Evolutionary conservation across 2,329 filamentous ascomycete species (phyloP), one percentile per base, ranked within the genome.

Genomic region (Pseudogymnoascus sp.): DNA sequence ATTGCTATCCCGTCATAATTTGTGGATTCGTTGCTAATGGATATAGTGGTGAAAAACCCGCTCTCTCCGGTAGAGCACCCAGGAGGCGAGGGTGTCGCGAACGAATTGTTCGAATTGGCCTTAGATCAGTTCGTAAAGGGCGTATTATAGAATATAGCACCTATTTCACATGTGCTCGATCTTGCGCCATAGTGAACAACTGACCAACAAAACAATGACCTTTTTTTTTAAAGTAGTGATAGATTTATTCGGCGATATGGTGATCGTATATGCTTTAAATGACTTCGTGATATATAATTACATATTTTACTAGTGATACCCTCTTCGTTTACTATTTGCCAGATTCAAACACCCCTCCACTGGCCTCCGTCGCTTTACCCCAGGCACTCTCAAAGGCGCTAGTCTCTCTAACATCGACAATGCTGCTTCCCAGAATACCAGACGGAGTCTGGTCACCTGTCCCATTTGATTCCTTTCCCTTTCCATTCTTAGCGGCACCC

Each of bases 41-140:
- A 18, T 19, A 39, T 62, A 86, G 85, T 88, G 39, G 83, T 88
- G 66, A 88, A 88, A 73, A 88, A 88, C 65, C 85, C 85, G 1
- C 72, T 88, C 35, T 78, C 84, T 3, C 84, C 85, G 2, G 82
- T 86, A 56, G 85, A 88, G 71, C 85, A 88, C 72, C 82, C 82
- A 67, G 81, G 82, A 37, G 85, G 85, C 60, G 81, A 81, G 23
- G 85, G 85, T n/a, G 84, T 88, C 62, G 82, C 79, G 67, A 88
- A 88, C 68, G 85, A 88, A 72, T 75, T 88, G 64, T 88, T 88
- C 66, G 85, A 88, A 71, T 74, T 88, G 63, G 85, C 83, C 0
- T 72, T 95, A 60, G 89, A 94, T 66, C 85, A 89, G 64, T 94
- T 94, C 68, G 82, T 94, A 58, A 80, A 85, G 63, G 81, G 83